A percentile compares a stretch with the other conserved stretches of the same genome.
These are phyloP conservation scores for Elsinoe perseae DNA, from an alignment of 2,329 filamentous ascomycete genomes.

Conservation along the genomic window DNA sequence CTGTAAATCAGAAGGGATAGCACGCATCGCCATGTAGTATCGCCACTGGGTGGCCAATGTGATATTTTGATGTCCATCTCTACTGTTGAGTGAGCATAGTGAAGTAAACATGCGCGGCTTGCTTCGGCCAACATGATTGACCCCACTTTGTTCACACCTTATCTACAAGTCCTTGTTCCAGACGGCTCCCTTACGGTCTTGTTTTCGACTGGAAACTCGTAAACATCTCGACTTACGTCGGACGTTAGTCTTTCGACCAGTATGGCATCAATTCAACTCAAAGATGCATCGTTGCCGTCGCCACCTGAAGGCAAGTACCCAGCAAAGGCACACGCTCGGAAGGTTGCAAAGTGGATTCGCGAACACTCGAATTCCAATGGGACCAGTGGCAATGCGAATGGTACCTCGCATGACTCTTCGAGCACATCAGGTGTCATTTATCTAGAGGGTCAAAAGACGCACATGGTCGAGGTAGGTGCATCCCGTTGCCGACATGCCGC, in stretches of 20 bases:
- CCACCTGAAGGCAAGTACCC: conserved; percentile 55
- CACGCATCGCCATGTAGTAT: conserved; percentile 6
- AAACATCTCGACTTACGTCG: no score
- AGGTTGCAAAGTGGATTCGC: conserved; percentile 68
- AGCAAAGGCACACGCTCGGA: conserved; percentile 76
- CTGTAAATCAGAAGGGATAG: conserved; percentile 4
- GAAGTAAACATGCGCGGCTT: background rate
- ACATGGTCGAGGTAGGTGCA: conserved; percentile 58
- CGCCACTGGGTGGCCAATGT: conserved; percentile 8
- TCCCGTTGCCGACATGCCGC: background rate
- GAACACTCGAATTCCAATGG: background rate
- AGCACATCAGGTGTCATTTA: conserved; percentile 65
- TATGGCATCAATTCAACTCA: conserved; percentile 11
- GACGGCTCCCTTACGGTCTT: no score
- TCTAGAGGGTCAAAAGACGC: conserved; percentile 74
- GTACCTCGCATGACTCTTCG: conserved; percentile 44
- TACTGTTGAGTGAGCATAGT: background rate
- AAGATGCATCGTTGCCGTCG: conserved; percentile 28
- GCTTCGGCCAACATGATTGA: background rate
- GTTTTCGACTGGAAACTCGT: no score
- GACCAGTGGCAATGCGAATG: conserved; percentile 41
- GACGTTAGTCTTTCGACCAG: background rate
- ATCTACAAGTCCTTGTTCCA: no score
- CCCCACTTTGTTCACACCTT: background rate
- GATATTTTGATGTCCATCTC: background rate